Percentiles rank a stretch among this genome's conserved stretches.
These are phyloP conservation scores for Dovyalis caffra DNA, from an alignment of 345 rosid genomes.

Conservation along the genomic window DNA sequence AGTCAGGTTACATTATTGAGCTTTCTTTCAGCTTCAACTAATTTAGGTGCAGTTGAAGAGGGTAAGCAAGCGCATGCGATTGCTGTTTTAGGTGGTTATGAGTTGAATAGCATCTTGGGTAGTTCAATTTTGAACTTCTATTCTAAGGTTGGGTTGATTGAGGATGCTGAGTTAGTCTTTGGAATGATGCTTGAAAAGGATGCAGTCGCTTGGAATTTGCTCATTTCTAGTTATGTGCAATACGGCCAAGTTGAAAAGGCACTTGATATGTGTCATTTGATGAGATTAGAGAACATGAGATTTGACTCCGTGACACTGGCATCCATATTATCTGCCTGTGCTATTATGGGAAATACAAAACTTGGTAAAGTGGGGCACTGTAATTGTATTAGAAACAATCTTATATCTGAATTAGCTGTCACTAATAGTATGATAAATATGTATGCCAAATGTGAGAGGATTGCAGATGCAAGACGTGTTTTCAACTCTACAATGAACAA, in stretches of 20 bases:
- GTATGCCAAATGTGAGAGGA: constrained; percentile 65
- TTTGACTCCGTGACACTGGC: constrained; percentile 69
- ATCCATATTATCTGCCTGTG: constrained; percentile 56
- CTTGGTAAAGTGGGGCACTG: constrained; percentile 67
- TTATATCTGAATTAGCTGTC: constrained; percentile 53
- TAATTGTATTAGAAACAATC: constrained; percentile 57
- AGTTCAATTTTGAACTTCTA: constrained; percentile 70
- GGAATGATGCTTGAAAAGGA: constrained; percentile 51
- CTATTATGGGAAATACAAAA: constrained; percentile 34
- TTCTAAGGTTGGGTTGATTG: constrained; percentile 63
- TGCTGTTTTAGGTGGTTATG: constrained; percentile 51
- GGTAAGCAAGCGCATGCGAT: constrained; percentile 77
- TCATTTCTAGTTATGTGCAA: constrained; percentile 61
- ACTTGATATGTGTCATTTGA: constrained; percentile 44
- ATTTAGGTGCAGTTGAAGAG: constrained; percentile 55
- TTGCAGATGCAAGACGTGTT: constrained; percentile 43
- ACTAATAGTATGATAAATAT: constrained; percentile 48
- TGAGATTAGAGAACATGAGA: constrained; percentile 51
- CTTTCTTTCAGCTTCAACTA: constrained; percentile 70
- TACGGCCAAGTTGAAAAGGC: constrained; percentile 49
- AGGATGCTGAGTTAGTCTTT: constrained; percentile 63
- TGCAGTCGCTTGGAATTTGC: constrained; percentile 76
- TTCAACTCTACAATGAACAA: constrained; percentile 45
- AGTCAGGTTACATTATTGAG: constrained; percentile 59
- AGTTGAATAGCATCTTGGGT: constrained; percentile 59